Conservation (phyloP, 1,139 yeast species). For the Suhomyces bribrorum region DNA sequence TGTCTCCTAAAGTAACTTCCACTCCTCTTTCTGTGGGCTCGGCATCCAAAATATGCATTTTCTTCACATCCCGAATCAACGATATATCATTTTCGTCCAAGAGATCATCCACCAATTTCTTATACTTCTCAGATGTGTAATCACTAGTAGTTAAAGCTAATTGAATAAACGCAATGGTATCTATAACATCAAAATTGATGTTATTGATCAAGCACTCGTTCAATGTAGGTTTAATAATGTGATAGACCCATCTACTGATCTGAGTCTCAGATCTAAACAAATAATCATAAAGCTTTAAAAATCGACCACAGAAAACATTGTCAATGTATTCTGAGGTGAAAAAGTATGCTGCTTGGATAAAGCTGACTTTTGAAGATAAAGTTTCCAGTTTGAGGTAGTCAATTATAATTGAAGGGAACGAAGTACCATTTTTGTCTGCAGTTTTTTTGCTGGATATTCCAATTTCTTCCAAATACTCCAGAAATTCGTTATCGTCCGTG, state of each 20-base stretch:
- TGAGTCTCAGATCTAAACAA: conserved; percentile 39
- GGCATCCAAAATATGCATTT: conserved; percentile 12
- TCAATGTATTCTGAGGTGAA: conserved; percentile 51
- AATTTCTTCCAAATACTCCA: conserved; percentile 45
- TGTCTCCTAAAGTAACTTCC: conserved; percentile 15
- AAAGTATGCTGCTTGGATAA: conserved; percentile 55
- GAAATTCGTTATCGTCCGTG: conserved; percentile 50
- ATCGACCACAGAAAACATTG: conserved; percentile 49
- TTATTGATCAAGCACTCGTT: conserved; percentile 38
- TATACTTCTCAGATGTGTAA: conserved; percentile 23
- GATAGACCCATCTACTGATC: conserved; percentile 48
- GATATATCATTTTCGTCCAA: conserved; percentile 17
- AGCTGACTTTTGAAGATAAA: conserved; percentile 45
- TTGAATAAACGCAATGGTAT: conserved; percentile 32
- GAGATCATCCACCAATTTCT: conserved; percentile 10
- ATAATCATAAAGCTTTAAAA: conserved; percentile 50
- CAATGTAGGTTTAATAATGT: conserved; percentile 41
- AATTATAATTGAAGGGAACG: conserved; percentile 51
- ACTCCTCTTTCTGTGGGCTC: conserved; percentile 8
- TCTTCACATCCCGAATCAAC: conserved; percentile 17
- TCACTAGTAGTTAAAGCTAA: conserved; percentile 20
- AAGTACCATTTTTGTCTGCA: conserved; percentile 32
- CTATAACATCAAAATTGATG: conserved; percentile 30
- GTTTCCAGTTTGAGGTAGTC: conserved; percentile 50
- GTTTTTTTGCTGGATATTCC: conserved; percentile 35